These are phyloP conservation scores for Apostasia ramifera DNA, from an alignment of 106 monocot species.

Conservation along the genomic window DNA sequence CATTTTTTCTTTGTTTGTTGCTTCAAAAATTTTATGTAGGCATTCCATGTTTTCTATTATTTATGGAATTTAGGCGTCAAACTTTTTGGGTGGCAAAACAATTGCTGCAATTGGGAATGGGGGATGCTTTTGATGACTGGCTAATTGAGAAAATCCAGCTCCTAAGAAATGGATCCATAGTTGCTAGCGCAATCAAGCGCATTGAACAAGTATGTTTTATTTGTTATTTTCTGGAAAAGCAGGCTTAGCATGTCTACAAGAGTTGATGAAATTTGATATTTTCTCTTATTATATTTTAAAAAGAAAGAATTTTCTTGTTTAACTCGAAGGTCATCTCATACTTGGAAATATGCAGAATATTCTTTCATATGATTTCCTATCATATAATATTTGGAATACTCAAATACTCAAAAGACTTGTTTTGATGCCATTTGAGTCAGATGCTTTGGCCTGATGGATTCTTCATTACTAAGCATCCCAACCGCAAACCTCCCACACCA, in stretches of 20 bases:
- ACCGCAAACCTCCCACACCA: conserved; percentile 58
- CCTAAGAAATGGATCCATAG: conserved; percentile 60
- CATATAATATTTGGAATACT: not conserved
- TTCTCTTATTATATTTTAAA: no score
- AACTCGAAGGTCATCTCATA: not conserved
- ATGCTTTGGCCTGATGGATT: conserved; percentile 99
- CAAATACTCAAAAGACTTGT: not conserved
- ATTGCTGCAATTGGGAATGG: conserved; percentile 93
- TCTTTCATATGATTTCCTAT: not conserved
- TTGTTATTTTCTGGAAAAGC: not conserved
- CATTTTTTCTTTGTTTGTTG: not conserved
- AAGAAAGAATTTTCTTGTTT: not conserved
- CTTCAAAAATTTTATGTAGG: not conserved
- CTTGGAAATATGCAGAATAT: not conserved
- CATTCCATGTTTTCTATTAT: not conserved
- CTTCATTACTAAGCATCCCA: conserved; percentile 95
- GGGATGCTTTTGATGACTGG: conserved; percentile 99
- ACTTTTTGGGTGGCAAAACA: conserved; percentile 98
- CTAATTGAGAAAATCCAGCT: conserved; percentile 94
- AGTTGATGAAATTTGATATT: no score
- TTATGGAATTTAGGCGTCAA: conserved; percentile 46
- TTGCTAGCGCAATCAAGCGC: conserved; percentile 66
- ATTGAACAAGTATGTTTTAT: conserved; percentile 61
- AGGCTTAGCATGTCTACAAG: not conserved
- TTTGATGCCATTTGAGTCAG: conserved; percentile 26